These are phyloP conservation scores for Haplosporangium sp. DNA, from an alignment of 371 early-diverging fungal genomes.

Conservation along the genomic window DNA sequence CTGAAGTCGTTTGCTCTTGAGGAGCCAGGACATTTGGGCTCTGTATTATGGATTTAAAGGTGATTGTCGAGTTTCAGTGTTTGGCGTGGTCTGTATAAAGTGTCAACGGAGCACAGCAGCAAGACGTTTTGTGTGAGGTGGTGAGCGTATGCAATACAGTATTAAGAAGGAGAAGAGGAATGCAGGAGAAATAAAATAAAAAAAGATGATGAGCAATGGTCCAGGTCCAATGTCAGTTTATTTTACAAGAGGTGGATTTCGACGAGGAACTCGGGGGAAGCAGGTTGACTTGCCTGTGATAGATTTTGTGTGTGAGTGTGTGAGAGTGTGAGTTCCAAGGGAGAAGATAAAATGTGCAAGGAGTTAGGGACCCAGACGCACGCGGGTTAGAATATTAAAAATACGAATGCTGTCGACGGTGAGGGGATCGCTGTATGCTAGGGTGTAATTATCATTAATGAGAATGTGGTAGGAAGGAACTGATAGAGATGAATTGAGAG, in stretches of 20 bases:
- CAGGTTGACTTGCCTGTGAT: slow-evolving; percentile 5
- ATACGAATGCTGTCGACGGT: background rate
- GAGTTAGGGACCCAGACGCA: background rate
- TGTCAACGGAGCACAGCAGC: background rate
- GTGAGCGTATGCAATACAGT: slow-evolving; percentile 8
- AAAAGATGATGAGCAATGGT: slow-evolving; percentile 8
- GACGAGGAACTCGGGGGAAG: slow-evolving; percentile 1
- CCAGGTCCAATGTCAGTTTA: background rate
- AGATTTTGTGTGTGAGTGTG: background rate
- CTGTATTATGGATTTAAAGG: slow-evolving; percentile 11
- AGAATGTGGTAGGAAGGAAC: background rate
- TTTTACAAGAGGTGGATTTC: background rate
- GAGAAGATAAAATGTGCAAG: background rate
- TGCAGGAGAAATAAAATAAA: background rate
- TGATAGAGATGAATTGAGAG: background rate
- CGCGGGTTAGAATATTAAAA: background rate
- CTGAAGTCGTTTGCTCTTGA: slow-evolving; percentile 57
- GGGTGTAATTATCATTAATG: background rate
- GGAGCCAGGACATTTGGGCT: slow-evolving; percentile 56
- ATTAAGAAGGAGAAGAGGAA: slow-evolving; percentile 10
- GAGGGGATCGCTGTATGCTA: background rate
- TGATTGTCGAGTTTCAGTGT: background rate
- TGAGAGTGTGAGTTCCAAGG: background rate
- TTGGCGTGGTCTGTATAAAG: slow-evolving; percentile 2
- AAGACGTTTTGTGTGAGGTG: background rate